Evolutionary conservation across 208 protist genomes (phyloP).

Genomic region (Leishmania martiniquensis): DNA sequence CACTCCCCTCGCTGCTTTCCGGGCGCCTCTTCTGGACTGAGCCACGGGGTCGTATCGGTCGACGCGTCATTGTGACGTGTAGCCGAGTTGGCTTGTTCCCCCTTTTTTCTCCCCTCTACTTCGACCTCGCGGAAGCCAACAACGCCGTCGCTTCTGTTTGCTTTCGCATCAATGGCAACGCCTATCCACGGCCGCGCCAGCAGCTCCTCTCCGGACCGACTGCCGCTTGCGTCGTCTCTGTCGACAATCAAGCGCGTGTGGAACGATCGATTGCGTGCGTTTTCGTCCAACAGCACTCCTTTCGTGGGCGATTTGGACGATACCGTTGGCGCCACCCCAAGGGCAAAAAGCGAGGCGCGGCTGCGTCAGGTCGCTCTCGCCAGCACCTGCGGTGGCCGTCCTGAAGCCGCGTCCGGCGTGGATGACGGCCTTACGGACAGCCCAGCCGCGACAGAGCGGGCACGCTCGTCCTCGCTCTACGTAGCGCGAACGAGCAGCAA

Average conservation of each 20-base stretch:
- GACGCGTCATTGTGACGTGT: background rate
- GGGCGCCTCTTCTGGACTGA: background rate
- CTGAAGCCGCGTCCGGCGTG: background rate
- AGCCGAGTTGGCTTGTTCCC: background rate
- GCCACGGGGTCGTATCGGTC: too few relatives aligned
- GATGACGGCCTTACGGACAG: conserved; percentile 32
- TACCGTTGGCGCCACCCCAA: conserved; percentile 7
- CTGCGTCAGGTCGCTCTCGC: background rate
- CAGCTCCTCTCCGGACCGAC: conserved; percentile 1
- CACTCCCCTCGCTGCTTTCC: background rate
- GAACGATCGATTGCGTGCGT: conserved; percentile 31
- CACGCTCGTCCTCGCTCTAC: conserved; percentile 14
- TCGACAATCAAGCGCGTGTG: conserved; percentile 35
- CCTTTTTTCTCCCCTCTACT: background rate
- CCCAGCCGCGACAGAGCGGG: conserved; percentile 5
- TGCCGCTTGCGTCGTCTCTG: conserved; percentile 1
- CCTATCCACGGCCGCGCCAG: conserved; percentile 9
- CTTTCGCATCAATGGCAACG: background rate
- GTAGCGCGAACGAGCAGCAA: conserved; percentile 1
- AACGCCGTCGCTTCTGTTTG: background rate
- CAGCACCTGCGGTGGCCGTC: background rate
- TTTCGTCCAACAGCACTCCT: background rate
- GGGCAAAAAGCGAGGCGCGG: conserved; percentile 11
- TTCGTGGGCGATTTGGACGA: conserved; percentile 6
- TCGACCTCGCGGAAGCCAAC: background rate